Conservation (phyloP, 371 early-diverging fungal species). For the Nematocida ausubeli region DNA sequence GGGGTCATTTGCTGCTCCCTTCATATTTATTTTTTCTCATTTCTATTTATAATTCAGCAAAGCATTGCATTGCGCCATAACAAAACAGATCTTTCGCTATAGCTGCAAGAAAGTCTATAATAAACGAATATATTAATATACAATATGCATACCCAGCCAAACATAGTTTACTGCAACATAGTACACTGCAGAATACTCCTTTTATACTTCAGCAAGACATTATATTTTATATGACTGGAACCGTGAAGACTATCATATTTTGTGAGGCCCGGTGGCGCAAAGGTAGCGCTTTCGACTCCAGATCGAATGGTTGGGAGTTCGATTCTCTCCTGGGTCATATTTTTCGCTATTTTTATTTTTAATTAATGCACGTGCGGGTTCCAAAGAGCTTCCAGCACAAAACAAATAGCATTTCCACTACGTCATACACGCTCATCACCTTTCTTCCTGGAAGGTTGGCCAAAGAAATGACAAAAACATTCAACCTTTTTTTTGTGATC, state of each 20-base stretch:
- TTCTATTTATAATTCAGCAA: not conserved
- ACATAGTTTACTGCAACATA: too few species aligned
- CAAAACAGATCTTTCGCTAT: too few species aligned
- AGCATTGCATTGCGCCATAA: too few species aligned
- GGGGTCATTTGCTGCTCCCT: not conserved
- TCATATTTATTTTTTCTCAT: not conserved
- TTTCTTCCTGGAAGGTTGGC: conserved; percentile 84
- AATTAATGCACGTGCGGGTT: conserved; percentile 15
- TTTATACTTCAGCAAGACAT: too few species aligned
- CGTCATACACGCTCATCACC: conserved; percentile 71
- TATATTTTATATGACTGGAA: too few species aligned
- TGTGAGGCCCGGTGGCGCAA: conserved; percentile 65
- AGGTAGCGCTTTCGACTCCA: conserved; percentile 67
- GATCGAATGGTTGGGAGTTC: conserved; percentile 67
- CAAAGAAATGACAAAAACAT: conserved; percentile 80
- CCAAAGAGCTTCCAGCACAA: conserved; percentile 6
- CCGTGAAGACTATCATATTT: too few species aligned
- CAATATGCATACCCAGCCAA: too few species aligned
- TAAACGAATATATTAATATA: too few species aligned
- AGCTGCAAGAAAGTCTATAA: too few species aligned
- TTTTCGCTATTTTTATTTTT: conserved; percentile 25
- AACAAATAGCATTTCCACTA: conserved; percentile 34
- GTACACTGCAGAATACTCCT: too few species aligned
- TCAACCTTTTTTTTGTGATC: conserved; percentile 82
- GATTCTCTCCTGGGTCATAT: conserved; percentile 64